Evolutionary conservation across 768 basidiomycete genomes (phyloP), one percentile per base, ranked within the genome.

Genomic region (Lactifluus piperatus): DNA sequence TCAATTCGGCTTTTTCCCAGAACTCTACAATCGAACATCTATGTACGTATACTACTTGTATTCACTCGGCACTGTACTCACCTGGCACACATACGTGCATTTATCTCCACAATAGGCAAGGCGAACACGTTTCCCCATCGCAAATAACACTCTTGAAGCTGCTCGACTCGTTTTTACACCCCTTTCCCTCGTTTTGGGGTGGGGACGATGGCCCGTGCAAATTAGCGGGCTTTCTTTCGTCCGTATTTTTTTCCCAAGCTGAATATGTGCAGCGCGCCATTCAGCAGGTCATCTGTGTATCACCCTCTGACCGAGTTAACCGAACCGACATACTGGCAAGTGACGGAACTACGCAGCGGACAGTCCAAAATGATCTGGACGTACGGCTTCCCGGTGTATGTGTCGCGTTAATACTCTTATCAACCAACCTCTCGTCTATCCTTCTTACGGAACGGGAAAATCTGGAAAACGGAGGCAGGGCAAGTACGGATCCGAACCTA

Each of bases 131-230:
- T 41, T 83, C 89, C 5, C 90, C 92, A 0, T 85, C 88, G 64
- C 94, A 95, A 70, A 91, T 85, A 4, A 88, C 82, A n/a, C 73
- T 95, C 11, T 80, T 97, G 58, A 94, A 94, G 71, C 75, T 95
- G 16, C 74, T 94, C 13, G 94, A 95, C 68, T 88, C 91, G 1
- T 86, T 90, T 68, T 74, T 93, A 54, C 86, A 90, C 62, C 78
- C 82, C 36, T 13, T 50, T 32, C 51, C 73, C 13, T 47, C 41
- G 30, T 39, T 59, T 44, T 22, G 20, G 50, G 53, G 48, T 22
- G 30, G n/a, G 32, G 46, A 24, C 14, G 39, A 51, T 20, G 26
- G 30, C 44, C 46, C 34, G 29, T 41, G 41, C 45, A 43, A 27
- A 7, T 29, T 63, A 37, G 44, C 60, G 24, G 43, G 29, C 16